A percentile compares a stretch with the other conserved stretches of the same genome.
phyloP scores from a whole-genome alignment of 108 stramenopile species.

The Skeletonema grethae region DNA sequence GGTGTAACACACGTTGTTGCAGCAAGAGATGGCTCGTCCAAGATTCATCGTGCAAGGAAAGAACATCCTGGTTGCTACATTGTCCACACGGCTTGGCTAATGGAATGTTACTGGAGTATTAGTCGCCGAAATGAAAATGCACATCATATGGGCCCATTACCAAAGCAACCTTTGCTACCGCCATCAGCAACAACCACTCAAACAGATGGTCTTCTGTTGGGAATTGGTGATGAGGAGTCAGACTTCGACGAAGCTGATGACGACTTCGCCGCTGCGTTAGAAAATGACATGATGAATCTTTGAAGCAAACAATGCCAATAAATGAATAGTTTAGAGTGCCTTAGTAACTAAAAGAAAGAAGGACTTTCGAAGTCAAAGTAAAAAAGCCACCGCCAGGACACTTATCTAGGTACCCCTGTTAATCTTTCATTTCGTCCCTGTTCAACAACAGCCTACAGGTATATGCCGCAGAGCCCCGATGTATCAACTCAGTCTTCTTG shows the following conservation, averaged over 20 bases:
- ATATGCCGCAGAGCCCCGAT: neutral
- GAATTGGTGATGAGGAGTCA: slow-evolving; percentile 32
- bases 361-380: neutral
- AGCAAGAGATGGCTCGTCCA: slow-evolving; percentile 81
- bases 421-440: neutral
- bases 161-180: slow-evolving; percentile 8
- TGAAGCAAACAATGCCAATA: neutral
- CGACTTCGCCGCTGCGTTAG: slow-evolving; percentile 63
- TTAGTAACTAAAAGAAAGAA: neutral
- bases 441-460: neutral
- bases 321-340: neutral
- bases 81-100: slow-evolving; percentile 76
- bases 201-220: slow-evolving; percentile 10
- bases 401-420: neutral
- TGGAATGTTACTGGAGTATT: slow-evolving; percentile 85
- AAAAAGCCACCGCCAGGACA: neutral
- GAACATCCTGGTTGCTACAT: slow-evolving; percentile 67
- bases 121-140: slow-evolving; percentile 46
- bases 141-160: slow-evolving; percentile 46
- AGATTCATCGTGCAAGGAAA: slow-evolving; percentile 62
- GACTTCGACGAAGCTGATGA: slow-evolving; percentile 59
- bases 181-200: neutral
- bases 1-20: slow-evolving; percentile 77
- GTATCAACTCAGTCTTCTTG: neutral
- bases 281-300: slow-evolving; percentile 54